A percentile compares a stretch with the other conserved stretches of the same genome.
phyloP scores from a whole-genome alignment of 2,329 filamentous ascomycete genomes.

The Ambrosiella cleistominuta region DNA sequence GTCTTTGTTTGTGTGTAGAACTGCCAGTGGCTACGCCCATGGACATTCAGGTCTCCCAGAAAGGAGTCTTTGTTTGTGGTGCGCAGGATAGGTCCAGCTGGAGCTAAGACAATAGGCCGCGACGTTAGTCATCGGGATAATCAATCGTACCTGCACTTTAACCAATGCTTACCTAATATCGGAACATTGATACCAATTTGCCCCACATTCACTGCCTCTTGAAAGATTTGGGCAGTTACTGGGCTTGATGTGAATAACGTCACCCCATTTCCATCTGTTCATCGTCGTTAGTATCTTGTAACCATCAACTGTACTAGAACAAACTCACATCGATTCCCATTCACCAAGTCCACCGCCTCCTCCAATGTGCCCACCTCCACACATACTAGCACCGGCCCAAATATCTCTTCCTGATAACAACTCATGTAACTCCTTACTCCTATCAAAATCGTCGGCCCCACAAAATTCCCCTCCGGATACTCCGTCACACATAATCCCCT shows the following conservation, averaged over 20 bases:
- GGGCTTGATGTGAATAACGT: conserved; percentile 16
- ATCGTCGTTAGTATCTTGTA: not conserved
- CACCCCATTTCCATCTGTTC: conserved; percentile 16
- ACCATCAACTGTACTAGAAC: not conserved
- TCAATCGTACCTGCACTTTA: not conserved
- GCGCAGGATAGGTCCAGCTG: conserved; percentile 14
- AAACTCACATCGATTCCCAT: conserved; percentile 18
- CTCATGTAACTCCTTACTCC: conserved; percentile 15
- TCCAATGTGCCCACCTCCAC: conserved; percentile 15
- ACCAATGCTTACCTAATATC: conserved; percentile 12
- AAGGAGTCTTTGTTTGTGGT: conserved; percentile 18
- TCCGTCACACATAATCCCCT: conserved; percentile 13
- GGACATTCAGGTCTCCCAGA: conserved; percentile 15
- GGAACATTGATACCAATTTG: conserved; percentile 18
- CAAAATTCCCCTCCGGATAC: conserved; percentile 17
- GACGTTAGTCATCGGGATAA: not conserved
- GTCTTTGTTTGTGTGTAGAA: conserved; percentile 17
- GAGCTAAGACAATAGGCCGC: conserved; percentile 8
- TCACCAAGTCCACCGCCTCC: conserved; percentile 17
- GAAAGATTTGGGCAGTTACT: conserved; percentile 14
- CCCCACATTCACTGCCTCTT: conserved; percentile 16
- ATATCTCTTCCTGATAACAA: conserved; percentile 18
- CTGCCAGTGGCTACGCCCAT: conserved; percentile 14
- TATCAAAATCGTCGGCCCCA: conserved; percentile 16
- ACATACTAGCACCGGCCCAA: conserved; percentile 17